phyloP scores from a whole-genome alignment of 257 asterid genomes.

The Lantana camara region DNA sequence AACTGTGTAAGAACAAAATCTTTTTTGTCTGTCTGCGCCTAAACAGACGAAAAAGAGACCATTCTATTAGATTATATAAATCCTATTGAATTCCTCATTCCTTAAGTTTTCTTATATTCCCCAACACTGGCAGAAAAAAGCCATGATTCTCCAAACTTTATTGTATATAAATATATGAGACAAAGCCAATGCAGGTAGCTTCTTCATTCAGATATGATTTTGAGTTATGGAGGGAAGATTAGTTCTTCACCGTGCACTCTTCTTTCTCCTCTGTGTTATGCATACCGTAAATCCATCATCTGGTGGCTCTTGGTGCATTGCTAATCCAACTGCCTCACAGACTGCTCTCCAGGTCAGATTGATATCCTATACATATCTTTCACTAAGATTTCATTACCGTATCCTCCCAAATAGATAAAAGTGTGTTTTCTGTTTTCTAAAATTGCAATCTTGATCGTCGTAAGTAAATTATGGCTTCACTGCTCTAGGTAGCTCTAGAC shows the following conservation, averaged over 20 bases:
- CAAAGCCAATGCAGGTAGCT: slow-evolving; percentile 32
- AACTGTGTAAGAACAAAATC: background rate
- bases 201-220: slow-evolving; percentile 42
- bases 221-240: slow-evolving; percentile 10
- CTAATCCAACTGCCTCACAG: slow-evolving; percentile 64
- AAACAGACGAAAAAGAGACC: slow-evolving; percentile 15
- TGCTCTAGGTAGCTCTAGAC: slow-evolving; percentile 96
- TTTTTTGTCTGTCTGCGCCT: background rate
- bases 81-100: slow-evolving; percentile 72
- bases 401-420: too few species aligned
- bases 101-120: slow-evolving; percentile 85
- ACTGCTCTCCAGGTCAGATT: slow-evolving; percentile 87
- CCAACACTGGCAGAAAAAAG: slow-evolving; percentile 82
- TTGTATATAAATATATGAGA: slow-evolving; percentile 46
- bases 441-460: too few species aligned
- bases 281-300: slow-evolving; percentile 84
- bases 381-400: too few species aligned
- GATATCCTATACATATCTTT: too few species aligned
- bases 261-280: slow-evolving; percentile 51
- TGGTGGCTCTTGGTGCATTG: slow-evolving; percentile 87
- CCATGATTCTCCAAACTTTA: slow-evolving; percentile 65
- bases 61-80: too few species aligned
- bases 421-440: too few species aligned
- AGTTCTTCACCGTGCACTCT: slow-evolving; percentile 29
- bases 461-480: too few species aligned